Percentiles rank a stretch among this genome's conserved stretches.
phyloP scores from a whole-genome alignment of 768 basidiomycete species.

The Pleurotus giganteus region DNA sequence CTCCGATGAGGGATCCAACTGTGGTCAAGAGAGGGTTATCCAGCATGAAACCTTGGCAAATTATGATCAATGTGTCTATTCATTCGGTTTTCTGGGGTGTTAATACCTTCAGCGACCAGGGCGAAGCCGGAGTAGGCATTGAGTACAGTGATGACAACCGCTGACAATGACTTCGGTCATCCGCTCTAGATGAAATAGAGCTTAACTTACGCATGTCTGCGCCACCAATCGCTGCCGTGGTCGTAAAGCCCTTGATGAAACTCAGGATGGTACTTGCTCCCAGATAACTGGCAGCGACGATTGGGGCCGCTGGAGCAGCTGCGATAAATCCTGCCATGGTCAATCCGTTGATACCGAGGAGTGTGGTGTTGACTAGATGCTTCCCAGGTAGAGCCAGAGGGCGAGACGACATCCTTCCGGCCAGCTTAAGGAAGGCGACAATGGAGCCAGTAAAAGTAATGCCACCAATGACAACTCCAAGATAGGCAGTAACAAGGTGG shows the following conservation, averaged over 20 bases:
- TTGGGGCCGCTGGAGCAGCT: constrained; percentile 65
- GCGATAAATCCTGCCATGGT: constrained; percentile 79
- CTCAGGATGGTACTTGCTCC: constrained; percentile 72
- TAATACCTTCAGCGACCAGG: constrained; percentile 77
- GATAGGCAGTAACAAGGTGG: constrained; percentile 82
- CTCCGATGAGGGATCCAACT: constrained; percentile 84
- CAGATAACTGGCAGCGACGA: constrained; percentile 76
- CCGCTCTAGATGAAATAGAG: neutral
- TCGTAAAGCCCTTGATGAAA: constrained; percentile 84
- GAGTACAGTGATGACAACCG: constrained; percentile 87
- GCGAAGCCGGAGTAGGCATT: constrained; percentile 93
- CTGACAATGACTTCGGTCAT: constrained; percentile 30
- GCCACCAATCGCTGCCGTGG: constrained; percentile 89
- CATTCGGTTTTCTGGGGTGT: neutral
- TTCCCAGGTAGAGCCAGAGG: constrained; percentile 73
- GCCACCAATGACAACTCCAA: constrained; percentile 83
- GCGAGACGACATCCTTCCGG: constrained; percentile 75
- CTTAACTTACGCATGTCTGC: constrained; percentile 83
- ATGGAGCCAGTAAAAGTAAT: constrained; percentile 89
- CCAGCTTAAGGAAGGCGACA: constrained; percentile 86
- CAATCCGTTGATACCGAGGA: constrained; percentile 69
- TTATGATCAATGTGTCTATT: constrained; percentile 7
- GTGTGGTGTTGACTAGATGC: constrained; percentile 68
- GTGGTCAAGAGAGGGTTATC: constrained; percentile 83
- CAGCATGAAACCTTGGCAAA: constrained; percentile 70